These are phyloP conservation scores for Chaetomium strumarium DNA, from an alignment of 2,329 filamentous ascomycete species.

Conservation along the genomic window DNA sequence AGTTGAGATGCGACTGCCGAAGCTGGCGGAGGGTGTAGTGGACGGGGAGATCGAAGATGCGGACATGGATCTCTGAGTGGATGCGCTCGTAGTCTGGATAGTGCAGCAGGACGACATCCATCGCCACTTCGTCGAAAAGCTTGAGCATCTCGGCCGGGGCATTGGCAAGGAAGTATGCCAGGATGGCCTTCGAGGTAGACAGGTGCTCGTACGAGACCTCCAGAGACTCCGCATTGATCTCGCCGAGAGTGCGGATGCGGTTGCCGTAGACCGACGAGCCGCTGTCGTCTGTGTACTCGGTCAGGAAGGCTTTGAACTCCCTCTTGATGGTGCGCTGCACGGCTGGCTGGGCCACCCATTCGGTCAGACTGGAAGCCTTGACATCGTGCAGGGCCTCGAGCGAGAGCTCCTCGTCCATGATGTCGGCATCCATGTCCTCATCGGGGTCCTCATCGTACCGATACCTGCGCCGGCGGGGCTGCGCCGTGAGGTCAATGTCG, in stretches of 20 bases:
- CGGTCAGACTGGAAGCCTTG: slow-evolving; percentile 86
- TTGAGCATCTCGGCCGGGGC: slow-evolving; percentile 92
- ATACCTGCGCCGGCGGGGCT: slow-evolving; percentile 78
- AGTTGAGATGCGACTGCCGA: slow-evolving; percentile 93
- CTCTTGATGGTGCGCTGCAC: slow-evolving; percentile 91
- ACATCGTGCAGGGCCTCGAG: slow-evolving; percentile 88
- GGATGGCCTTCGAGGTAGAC: slow-evolving; percentile 80
- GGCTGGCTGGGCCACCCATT: slow-evolving; percentile 87
- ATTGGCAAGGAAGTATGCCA: slow-evolving; percentile 95
- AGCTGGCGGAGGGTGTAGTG: slow-evolving; percentile 93
- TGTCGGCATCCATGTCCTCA: slow-evolving; percentile 84
- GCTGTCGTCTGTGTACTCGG: slow-evolving; percentile 86
- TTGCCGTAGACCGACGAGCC: slow-evolving; percentile 92
- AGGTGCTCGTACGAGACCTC: slow-evolving; percentile 96
- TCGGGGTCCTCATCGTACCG: slow-evolving; percentile 93
- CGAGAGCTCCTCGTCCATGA: slow-evolving; percentile 92
- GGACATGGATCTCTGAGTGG: slow-evolving; percentile 94
- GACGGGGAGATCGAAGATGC: slow-evolving; percentile 89
- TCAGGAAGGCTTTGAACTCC: slow-evolving; percentile 96
- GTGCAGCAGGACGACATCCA: slow-evolving; percentile 92
- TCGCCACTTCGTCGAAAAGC: slow-evolving; percentile 92
- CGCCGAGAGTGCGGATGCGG: slow-evolving; percentile 89
- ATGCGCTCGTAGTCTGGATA: slow-evolving; percentile 98
- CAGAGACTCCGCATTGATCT: slow-evolving; percentile 91
- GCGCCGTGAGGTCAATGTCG: slow-evolving; percentile 76